Conservation (phyloP, 495 filamentous ascomycete genomes). For the Daldinia concentrica region DNA sequence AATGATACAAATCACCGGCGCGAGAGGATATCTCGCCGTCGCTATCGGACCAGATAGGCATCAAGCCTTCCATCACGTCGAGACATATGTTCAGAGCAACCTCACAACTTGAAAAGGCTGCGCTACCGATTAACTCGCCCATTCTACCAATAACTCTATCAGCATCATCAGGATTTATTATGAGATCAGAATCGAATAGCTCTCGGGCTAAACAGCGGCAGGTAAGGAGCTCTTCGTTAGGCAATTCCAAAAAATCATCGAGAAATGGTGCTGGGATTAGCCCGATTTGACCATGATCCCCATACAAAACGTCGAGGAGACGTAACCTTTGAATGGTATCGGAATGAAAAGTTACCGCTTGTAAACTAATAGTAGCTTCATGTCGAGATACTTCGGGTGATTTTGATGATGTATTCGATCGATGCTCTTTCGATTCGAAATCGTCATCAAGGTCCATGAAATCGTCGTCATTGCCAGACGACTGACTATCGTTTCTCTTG, state of each 20-base stretch:
- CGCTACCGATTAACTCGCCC: constrained; percentile 67
- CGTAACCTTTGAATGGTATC: constrained; percentile 53
- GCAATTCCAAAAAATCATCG: constrained; percentile 65
- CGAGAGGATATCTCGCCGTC: constrained; percentile 64
- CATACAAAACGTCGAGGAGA: constrained; percentile 51
- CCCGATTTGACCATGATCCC: constrained; percentile 49
- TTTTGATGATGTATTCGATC: constrained; percentile 49
- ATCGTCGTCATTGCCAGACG: constrained; percentile 55
- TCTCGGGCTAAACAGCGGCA: constrained; percentile 62
- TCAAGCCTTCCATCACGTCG: constrained; percentile 72
- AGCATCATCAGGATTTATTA: constrained; percentile 52
- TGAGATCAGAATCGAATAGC: constrained; percentile 57
- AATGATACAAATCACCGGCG: constrained; percentile 80
- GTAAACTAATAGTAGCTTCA: constrained; percentile 57
- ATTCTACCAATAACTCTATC: constrained; percentile 56
- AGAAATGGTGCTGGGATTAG: constrained; percentile 58
- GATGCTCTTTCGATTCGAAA: constrained; percentile 66
- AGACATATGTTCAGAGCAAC: constrained; percentile 74
- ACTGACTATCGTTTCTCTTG: constrained; percentile 44
- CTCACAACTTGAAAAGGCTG: constrained; percentile 79
- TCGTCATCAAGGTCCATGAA: constrained; percentile 83
- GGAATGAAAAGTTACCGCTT: constrained; percentile 59
- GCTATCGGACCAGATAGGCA: constrained; percentile 67
- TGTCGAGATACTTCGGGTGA: constrained; percentile 54
- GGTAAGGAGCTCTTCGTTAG: constrained; percentile 68